Evolutionary conservation across 208 protist genomes (phyloP), one percentile per base, ranked within the genome.

Genomic region (Tetramitus jugosus): DNA sequence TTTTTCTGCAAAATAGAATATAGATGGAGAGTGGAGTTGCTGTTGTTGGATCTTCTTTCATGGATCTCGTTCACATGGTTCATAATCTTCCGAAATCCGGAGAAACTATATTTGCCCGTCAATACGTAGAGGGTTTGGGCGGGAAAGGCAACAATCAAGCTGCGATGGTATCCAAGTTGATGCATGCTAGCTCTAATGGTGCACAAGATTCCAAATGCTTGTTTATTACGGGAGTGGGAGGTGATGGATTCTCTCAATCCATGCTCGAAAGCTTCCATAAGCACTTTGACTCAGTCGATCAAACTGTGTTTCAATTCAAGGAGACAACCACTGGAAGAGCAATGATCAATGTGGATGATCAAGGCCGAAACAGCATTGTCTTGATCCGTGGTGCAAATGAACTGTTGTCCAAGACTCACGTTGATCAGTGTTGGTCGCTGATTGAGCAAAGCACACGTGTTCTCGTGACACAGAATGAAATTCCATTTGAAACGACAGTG

Each of bases 71-170:
- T 45, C 43, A 45, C 43, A 17, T 45, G 29, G 91, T 95, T 13
- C 85, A 91, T 37, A 88, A 86, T 83, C 76, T 93, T 76, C 92
- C 92, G 23, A 86, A 91, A 81, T 76, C 89, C 37, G 92, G 93
- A n/a, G 91, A 96, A 84, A 95, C 93, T n/a, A 87, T 95, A 80
- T 87, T 91, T 79, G 93, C 87, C 2, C 43, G 85, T 74, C 86
- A 76, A 31, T 95, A 94, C 79, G 67, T 85, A 45, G 91, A 92
- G 80, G 89, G 89, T 6, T 96, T 95, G 82, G 93, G 93, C 49
- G 93, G 93, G 3, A 96, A 96, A 81, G 93, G 93, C 31, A 91
- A 90, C 10, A 96, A 96, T 82, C 92, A 95, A 83, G 87, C 92
- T 20, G 89, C 94, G 20, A 85, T 86, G n/a, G 89, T 87, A 8